Conservation (phyloP, 179 eudicot genomes). For the Corrigiola litoralis region DNA sequence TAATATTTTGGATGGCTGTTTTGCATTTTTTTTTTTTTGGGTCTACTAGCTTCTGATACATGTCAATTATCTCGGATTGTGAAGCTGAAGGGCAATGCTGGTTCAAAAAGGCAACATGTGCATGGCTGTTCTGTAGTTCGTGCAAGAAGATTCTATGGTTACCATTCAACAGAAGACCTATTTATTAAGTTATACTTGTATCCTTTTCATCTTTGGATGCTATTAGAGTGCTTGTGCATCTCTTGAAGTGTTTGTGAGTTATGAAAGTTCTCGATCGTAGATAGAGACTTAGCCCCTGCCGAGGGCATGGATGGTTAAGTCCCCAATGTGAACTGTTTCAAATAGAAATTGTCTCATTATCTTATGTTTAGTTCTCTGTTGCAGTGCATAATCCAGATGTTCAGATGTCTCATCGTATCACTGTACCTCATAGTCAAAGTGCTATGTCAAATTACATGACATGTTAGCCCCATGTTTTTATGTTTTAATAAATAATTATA, state of each 20-base stretch:
- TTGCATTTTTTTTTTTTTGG: background rate
- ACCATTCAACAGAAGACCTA: slow-evolving; percentile 73
- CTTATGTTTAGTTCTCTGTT: no score
- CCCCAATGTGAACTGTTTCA: no score
- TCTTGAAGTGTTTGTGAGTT: background rate
- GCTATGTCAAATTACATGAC: no score
- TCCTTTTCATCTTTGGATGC: slow-evolving; percentile 37
- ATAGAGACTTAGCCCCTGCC: no score
- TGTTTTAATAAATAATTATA: no score
- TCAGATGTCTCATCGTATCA: no score
- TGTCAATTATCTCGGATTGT: slow-evolving; percentile 12
- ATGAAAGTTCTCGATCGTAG: no score
- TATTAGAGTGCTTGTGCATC: background rate
- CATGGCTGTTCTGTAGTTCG: slow-evolving; percentile 83
- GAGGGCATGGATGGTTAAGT: no score
- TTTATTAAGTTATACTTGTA: slow-evolving; percentile 91
- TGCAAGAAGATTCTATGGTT: slow-evolving; percentile 81
- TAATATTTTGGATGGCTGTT: background rate
- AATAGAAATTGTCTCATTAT: no score
- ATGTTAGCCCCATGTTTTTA: no score
- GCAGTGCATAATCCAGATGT: no score
- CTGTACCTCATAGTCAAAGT: no score
- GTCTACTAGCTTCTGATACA: slow-evolving; percentile 9
- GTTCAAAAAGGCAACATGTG: slow-evolving; percentile 92
- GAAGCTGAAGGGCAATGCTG: slow-evolving; percentile 79